phyloP scores from a whole-genome alignment of 2,329 filamentous ascomycete species.

The Diaporthe velutina region DNA sequence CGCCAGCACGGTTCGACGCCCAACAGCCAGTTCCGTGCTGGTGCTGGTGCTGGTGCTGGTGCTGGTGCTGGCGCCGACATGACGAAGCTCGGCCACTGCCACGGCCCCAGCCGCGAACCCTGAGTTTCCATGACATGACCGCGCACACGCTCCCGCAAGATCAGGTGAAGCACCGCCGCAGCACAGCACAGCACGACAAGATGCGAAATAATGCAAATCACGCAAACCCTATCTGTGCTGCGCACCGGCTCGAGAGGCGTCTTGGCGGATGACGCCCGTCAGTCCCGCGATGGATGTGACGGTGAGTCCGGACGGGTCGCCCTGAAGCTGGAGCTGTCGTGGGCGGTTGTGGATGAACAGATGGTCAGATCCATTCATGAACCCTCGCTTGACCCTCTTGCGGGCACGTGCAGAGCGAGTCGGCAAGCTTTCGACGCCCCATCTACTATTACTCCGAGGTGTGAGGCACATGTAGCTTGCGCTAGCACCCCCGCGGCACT shows the following conservation, averaged over 20 bases:
- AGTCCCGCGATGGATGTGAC: constrained; percentile 17
- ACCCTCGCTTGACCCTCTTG: not conserved
- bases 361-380: constrained; percentile 7
- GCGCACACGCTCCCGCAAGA: not conserved
- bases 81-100: constrained; percentile 4
- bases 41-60: not conserved
- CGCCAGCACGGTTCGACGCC: not conserved
- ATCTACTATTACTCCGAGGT: constrained; percentile 27
- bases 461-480: not conserved
- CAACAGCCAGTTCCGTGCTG: not conserved
- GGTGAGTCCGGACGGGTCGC: constrained; percentile 28
- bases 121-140: not conserved
- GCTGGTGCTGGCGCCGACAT: not conserved
- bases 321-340: not conserved
- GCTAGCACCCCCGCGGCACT: not conserved
- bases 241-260: not conserved
- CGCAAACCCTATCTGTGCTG: constrained; percentile 29
- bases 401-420: constrained; percentile 18
- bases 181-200: not conserved
- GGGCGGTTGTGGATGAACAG: constrained; percentile 24
- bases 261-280: constrained; percentile 6
- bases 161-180: constrained; percentile 17
- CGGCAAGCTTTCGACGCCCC: constrained; percentile 11
- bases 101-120: constrained; percentile 9
- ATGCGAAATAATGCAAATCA: constrained; percentile 18